Base-by-base conservation (phyloP, 495 filamentous ascomycete species). In the Neurospora sp. region DNA sequence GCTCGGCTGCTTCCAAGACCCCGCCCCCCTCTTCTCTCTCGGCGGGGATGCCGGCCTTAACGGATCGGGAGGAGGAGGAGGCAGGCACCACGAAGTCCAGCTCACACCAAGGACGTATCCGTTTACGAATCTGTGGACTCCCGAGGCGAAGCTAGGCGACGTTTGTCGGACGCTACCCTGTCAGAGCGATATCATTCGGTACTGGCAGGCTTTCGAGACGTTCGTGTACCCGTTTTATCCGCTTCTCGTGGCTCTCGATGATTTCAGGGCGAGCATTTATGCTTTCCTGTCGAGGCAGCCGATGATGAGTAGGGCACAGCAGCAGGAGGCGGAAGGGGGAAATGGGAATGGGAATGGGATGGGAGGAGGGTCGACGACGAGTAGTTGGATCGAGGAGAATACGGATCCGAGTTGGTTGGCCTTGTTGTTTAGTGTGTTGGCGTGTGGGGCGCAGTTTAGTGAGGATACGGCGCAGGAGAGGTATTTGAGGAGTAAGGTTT, bases 201-300 rank as follows among this genome's bases (percentile, higher is more conserved):
- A 72, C 10, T 72, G 70, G 70, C 70, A 72, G 27, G 70, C 37
- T 35, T 72, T 72, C 3, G 70, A 72, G 70, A 66, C 70, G 27
- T 72, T 11, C 23, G 70, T 72, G 5, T 44, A 59, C n/a, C 70
- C 70, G 27, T 72, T 66, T 35, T 72, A 72, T 38, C 70, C 70
- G 5, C 14, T 39, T 4, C 40, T 72, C 5, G 20, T 72, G 5
- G 70, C 70, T 1, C 70, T 54, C 1, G 70, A 66, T 1, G 39
- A 72, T 0, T 72, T 72, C 3, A 3, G 70, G 35, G 31, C 27
- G 23, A 44, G 42, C 5, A 48, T 66, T 12, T 66, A 66, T 66
- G 54, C 54, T 1, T 66, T 66, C 27, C 7, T 66, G 54, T 66
- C 54, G 14, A 66, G 54, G 1, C 54, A 66, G 54, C 54, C 54